Base-by-base conservation (phyloP, 345 rosid genomes). In the Gossypium thurberi region DNA sequence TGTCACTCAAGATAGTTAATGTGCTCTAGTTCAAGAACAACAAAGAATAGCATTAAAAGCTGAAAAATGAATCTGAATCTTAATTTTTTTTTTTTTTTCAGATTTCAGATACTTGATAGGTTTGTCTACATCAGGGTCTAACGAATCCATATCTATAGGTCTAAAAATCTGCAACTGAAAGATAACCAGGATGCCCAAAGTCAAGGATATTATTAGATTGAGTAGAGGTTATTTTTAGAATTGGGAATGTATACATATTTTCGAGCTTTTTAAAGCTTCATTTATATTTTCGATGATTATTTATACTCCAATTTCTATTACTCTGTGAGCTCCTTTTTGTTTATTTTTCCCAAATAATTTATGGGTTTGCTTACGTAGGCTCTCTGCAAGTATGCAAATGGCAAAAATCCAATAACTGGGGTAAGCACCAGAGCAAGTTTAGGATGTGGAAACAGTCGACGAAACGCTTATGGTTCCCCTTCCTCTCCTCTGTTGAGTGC, bases 371-470 rank as follows among this genome's bases (percentile, higher is more conserved):
- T 65, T 4, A 11, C 47, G 58, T 42, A 92, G 98, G 98, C 97
- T 51, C 84, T 92, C 21, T 94, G 98, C 86, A 94, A 90, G 81
- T 90, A 94, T 62, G 98, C 98, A 11, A 89, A 83, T 23, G 98
- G 98, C 14, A 92, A 88, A 53, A 94, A 92, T 81, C 89, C 97
- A 20, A 69, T 85, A 1, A 92, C 98, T 1, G 95, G 65, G 42
- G 65, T 61, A 61, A 61, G 65, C 65, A 61, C 65, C 43, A 61
- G 65, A 33, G 20, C 44, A 79, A 92, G 97, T 64, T 87, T 94
- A 72, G 98, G 98, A 1, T 90, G 97, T 43, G 98, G 98, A 71
- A 94, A 84, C 78, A 92, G 86, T 77, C 81, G 87, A 61, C 73
- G 97, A 78, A 92, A 61, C 15, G 65, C 65, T 8, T 61, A 61